These are phyloP conservation scores for Pyrenopolyporus hunteri DNA, from an alignment of 495 filamentous ascomycete genomes.

Conservation along the genomic window DNA sequence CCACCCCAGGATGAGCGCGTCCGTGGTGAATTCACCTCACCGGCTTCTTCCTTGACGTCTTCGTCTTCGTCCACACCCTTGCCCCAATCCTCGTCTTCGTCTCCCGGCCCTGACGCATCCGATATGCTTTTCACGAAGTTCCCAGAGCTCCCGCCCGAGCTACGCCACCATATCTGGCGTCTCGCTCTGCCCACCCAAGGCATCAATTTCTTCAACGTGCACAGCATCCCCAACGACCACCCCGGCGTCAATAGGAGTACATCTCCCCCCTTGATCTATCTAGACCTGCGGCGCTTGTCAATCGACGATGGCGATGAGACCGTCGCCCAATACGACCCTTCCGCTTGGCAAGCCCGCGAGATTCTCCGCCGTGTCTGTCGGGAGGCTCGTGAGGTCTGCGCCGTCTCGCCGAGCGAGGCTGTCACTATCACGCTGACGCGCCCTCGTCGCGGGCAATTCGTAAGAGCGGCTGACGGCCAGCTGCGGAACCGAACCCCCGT, in stretches of 20 bases:
- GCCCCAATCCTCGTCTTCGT: too few relatives aligned
- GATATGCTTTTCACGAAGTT: slow-evolving; percentile 25
- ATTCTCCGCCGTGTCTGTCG: slow-evolving; percentile 27
- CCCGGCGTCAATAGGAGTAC: slow-evolving; percentile 26
- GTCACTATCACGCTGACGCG: slow-evolving; percentile 34
- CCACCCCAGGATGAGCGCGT: too few relatives aligned
- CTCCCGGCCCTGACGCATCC: neutral
- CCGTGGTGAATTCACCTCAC: neutral
- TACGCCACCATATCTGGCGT: slow-evolving; percentile 45
- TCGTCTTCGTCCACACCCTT: too few relatives aligned
- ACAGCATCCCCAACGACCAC: slow-evolving; percentile 40
- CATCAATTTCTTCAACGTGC: slow-evolving; percentile 45
- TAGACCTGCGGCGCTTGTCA: slow-evolving; percentile 35
- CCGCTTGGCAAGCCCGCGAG: slow-evolving; percentile 29
- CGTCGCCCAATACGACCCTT: slow-evolving; percentile 37
- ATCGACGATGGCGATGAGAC: slow-evolving; percentile 31
- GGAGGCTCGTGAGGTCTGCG: slow-evolving; percentile 28
- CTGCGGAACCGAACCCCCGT: slow-evolving; percentile 6
- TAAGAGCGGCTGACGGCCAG: slow-evolving; percentile 35
- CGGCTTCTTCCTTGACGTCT: neutral
- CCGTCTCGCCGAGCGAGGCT: slow-evolving; percentile 5
- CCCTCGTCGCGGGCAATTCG: slow-evolving; percentile 31
- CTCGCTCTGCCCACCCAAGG: slow-evolving; percentile 28
- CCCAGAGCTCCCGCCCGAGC: slow-evolving; percentile 41
- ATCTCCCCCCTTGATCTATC: slow-evolving; percentile 35